Conservation (phyloP, 306 rosid species). For the Ochetophila trinervis region DNA sequence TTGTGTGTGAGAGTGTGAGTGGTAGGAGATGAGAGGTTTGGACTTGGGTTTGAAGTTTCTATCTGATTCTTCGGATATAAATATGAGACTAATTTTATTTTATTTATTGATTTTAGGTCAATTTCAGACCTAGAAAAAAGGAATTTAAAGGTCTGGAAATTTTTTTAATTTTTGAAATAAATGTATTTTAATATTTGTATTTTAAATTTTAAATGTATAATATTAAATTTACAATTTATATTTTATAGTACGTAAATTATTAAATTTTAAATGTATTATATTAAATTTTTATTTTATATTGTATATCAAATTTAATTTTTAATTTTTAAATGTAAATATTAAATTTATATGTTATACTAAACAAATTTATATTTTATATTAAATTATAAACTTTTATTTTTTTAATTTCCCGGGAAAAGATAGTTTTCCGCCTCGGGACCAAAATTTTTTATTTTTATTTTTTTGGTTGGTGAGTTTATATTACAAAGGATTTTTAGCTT, state of each 20-base stretch:
- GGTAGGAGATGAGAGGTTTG: slow-evolving; percentile 1
- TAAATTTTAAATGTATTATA: no score
- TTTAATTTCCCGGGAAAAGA: slow-evolving; percentile 11
- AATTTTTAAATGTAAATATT: no score
- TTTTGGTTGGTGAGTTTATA: neutral
- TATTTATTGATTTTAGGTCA: neutral
- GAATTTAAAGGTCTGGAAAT: neutral
- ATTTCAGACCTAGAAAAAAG: neutral
- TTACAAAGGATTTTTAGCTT: neutral
- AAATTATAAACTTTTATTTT: no score
- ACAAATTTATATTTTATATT: no score
- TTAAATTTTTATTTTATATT: no score
- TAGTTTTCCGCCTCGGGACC: slow-evolving; percentile 7
- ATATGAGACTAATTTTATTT: slow-evolving; percentile 29
- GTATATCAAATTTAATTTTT: no score
- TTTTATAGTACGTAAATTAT: no score
- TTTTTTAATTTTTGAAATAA: neutral
- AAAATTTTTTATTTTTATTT: neutral
- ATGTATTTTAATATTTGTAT: no score
- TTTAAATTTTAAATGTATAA: no score
- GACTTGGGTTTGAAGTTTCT: slow-evolving; percentile 30
- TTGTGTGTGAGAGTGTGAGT: slow-evolving; percentile 1
- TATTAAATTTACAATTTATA: no score
- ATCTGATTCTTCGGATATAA: slow-evolving; percentile 48
- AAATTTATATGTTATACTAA: no score